A percentile compares a stretch with the other conserved stretches of the same genome.
These are phyloP conservation scores for Cinnamomum micranthum DNA, from an alignment of 164 flowering plant species.

Conservation along the genomic window DNA sequence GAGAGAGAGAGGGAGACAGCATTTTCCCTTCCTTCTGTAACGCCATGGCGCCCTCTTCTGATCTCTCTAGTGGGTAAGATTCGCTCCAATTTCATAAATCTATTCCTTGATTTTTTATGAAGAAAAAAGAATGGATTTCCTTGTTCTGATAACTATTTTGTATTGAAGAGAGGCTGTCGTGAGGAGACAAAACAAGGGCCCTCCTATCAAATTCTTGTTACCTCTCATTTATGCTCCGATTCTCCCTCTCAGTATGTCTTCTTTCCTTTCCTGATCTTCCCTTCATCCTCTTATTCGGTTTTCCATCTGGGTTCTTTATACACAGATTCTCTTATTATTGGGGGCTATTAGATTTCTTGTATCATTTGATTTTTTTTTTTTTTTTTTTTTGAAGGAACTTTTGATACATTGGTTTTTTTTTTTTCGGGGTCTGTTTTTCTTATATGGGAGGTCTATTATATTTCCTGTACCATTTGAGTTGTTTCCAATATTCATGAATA, in stretches of 20 bases:
- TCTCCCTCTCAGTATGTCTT: slow-evolving; percentile 87
- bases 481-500: neutral
- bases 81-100: neutral
- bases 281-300: neutral
- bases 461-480: too few species aligned
- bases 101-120: neutral
- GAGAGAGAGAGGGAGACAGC: neutral
- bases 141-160: neutral
- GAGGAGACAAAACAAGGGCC: slow-evolving; percentile 35
- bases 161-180: slow-evolving; percentile 33
- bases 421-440: neutral
- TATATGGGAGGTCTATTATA: too few species aligned
- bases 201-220: slow-evolving; percentile 63
- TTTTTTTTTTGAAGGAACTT: neutral
- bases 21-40: neutral
- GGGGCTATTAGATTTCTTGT: neutral
- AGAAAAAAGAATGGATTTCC: neutral
- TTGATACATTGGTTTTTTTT: neutral
- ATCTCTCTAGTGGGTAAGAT: slow-evolving; percentile 24
- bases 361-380: neutral
- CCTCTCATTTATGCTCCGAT: slow-evolving; percentile 90
- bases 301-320: neutral
- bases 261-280: neutral
- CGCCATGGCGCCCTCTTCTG: slow-evolving; percentile 27
- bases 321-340: neutral